These are phyloP conservation scores for Entomortierella chlamydospora DNA, from an alignment of 192 early-diverging fungal species.

Conservation along the genomic window DNA sequence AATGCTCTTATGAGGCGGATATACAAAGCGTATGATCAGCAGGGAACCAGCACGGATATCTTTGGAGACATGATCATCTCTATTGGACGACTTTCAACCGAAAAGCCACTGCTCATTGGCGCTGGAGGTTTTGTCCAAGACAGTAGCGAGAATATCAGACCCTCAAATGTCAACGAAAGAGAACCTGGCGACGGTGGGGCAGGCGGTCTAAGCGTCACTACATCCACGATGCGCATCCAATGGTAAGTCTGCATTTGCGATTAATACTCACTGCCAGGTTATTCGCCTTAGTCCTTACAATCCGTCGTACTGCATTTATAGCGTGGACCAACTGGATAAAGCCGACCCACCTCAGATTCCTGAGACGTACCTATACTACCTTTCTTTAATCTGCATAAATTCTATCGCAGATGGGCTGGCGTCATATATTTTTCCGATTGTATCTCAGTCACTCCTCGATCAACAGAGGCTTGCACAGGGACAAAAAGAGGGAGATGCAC, in stretches of 20 bases:
- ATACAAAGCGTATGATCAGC: conserved; percentile 82
- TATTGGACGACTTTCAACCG: conserved; percentile 78
- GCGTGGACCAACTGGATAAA: conserved; percentile 95
- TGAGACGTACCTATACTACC: conserved; percentile 87
- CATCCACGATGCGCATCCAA: conserved; percentile 75
- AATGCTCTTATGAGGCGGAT: conserved; percentile 71
- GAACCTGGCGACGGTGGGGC: conserved; percentile 20
- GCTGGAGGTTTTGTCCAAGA: conserved; percentile 54
- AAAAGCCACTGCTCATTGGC: conserved; percentile 71
- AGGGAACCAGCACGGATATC: conserved; percentile 78
- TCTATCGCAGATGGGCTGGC: conserved; percentile 81
- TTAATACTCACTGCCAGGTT: too few species aligned
- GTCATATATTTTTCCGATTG: conserved; percentile 68
- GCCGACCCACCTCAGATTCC: conserved; percentile 89
- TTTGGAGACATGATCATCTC: conserved; percentile 85
- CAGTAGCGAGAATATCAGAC: conserved; percentile 18
- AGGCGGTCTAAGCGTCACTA: conserved; percentile 57
- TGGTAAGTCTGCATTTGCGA: conserved; percentile 72
- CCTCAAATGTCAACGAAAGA: conserved; percentile 15
- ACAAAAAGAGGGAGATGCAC: conserved; percentile 19
- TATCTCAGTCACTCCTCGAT: conserved; percentile 55
- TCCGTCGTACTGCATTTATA: too few species aligned
- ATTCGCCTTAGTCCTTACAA: too few species aligned
- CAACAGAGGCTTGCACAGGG: conserved; percentile 39
- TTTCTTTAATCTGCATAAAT: conserved; percentile 78